Conservation (phyloP, 768 basidiomycete species). For the Termitomyces sp. region DNA sequence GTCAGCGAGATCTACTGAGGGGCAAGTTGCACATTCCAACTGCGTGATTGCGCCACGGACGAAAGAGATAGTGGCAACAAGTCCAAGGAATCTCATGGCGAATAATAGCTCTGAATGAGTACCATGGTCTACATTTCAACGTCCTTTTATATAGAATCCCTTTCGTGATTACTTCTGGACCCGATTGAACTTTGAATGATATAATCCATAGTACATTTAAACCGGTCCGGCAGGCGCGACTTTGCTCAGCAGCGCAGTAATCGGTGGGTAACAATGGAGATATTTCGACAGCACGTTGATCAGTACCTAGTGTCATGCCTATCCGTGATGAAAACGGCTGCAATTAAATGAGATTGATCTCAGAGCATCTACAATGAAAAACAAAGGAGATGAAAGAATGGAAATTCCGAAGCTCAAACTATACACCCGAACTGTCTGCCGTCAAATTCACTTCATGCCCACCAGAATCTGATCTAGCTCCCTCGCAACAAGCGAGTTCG, state of each 20-base stretch:
- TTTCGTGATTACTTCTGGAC: not conserved
- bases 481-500: conserved; percentile 74
- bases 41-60: not conserved
- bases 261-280: no score
- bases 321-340: not conserved
- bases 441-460: conserved; percentile 51
- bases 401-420: not conserved
- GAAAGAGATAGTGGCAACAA: not conserved
- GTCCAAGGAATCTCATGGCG: not conserved
- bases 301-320: not conserved
- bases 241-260: no score
- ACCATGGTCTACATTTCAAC: not conserved
- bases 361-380: not conserved
- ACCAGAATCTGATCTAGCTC: conserved; percentile 65
- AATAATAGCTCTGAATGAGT: not conserved
- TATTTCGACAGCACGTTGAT: not conserved
- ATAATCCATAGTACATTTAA: no score
- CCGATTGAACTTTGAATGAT: not conserved
- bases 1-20: conserved; percentile 5
- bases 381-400: not conserved
- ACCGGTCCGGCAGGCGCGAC: not conserved
- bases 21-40: conserved; percentile 7
- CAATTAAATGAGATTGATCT: not conserved
- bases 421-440: not conserved
- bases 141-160: not conserved